phyloP scores from a whole-genome alignment of 768 basidiomycete genomes.

The Russula sp. region DNA sequence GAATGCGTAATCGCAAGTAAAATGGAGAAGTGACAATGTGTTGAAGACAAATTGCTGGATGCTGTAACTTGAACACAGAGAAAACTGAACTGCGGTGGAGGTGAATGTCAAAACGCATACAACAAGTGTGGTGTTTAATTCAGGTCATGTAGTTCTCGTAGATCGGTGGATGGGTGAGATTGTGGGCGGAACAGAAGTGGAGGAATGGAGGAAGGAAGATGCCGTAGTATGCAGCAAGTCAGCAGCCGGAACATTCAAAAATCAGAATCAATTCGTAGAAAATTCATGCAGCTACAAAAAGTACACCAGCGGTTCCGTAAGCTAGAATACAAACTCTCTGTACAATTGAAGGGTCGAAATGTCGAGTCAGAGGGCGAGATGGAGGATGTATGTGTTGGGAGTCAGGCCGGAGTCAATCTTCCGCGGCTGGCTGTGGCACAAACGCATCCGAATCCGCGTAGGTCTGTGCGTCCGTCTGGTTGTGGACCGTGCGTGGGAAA shows the following conservation, averaged over 20 bases:
- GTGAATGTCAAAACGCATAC: background rate
- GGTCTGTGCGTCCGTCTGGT: slow-evolving; percentile 23
- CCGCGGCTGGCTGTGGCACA: slow-evolving; percentile 30
- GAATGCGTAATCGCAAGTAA: background rate
- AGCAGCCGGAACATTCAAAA: slow-evolving; percentile 7
- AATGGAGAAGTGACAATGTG: background rate
- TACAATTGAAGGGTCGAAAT: background rate
- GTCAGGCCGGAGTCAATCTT: slow-evolving; percentile 27
- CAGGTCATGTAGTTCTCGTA: background rate
- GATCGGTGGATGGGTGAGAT: background rate
- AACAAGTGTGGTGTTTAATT: background rate
- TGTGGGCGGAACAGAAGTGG: slow-evolving; percentile 8
- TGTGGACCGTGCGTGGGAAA: slow-evolving; percentile 30
- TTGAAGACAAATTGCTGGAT: background rate
- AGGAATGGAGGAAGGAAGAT: too few relatives aligned
- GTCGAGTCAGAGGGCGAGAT: slow-evolving; percentile 12
- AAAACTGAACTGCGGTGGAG: too few relatives aligned
- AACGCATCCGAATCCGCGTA: slow-evolving; percentile 31
- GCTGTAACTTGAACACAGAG: background rate
- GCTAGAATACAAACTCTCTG: background rate
- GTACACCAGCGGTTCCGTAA: background rate
- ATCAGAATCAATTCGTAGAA: slow-evolving; percentile 19
- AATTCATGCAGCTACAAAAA: background rate
- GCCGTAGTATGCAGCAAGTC: background rate
- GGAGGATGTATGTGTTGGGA: slow-evolving; percentile 4